Base-by-base conservation (phyloP, 2,329 filamentous ascomycete genomes). In the Helminthosporium solani region DNA sequence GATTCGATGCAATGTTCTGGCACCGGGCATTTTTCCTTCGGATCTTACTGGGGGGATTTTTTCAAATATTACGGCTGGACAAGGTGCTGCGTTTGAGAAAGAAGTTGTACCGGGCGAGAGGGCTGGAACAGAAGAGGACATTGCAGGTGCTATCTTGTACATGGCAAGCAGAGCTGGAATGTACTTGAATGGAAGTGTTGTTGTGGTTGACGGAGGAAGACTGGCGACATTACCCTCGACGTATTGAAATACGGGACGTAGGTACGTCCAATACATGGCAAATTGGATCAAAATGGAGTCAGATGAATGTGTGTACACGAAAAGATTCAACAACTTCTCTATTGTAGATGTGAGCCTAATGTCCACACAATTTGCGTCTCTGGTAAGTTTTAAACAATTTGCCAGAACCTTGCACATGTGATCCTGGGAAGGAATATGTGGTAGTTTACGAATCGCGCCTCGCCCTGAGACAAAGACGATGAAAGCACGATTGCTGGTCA, bases 111-210 rank as follows among this genome's bases (percentile, higher is more conserved):
- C 84, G 0, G 68, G 83, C n/a, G 77, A 78, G 33, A 73, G 84
- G 36, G 75, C 79, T 50, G 85, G 85, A 1, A 75, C 78, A 33
- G 77, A 82, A 47, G 70, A 81, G 54, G 85, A 87, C 58, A 81
- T 88, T 73, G 81, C 78, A 1, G 84, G 84, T 1, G 73, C 81
- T 38, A 76, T 88, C 20, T 63, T 89, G 40, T 88, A 83, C 71
- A 72, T 88, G 61, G 81, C 80, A 3, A 82, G 81, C 39, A 72
- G 78, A 50, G 83, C 84, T 2, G 85, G 85, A 1, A 80, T 79
- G 3, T 88, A 85, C 63, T 73, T 80, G 56, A 87, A 87, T 64
- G 85, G 84, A 2, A 78, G 78, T 48, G 75, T 83, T 14, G 68
- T 86, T 37, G 68, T 86, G 7, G 73, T 81, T 0, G 85, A 88